Conservation (phyloP, 2,329 filamentous ascomycete genomes). For the Shiraia bambusicola region DNA sequence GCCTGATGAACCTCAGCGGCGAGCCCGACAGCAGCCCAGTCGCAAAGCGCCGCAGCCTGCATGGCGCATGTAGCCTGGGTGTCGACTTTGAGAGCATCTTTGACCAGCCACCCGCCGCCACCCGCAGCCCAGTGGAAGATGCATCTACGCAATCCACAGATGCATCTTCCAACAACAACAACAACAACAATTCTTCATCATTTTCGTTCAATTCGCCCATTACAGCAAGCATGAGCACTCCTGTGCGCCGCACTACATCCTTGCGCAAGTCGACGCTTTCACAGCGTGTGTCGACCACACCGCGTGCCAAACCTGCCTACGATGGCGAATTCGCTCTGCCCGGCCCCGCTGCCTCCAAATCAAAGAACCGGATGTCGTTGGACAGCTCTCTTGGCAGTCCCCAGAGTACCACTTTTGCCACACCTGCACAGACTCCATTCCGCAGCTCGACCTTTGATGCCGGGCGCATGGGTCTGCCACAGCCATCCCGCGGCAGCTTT, state of each 20-base stretch:
- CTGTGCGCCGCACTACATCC: constrained; percentile 61
- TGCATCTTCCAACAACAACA: no score
- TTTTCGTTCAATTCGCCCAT: constrained; percentile 43
- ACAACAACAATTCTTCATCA: constrained; percentile 24
- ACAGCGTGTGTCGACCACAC: constrained; percentile 63
- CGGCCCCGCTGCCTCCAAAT: constrained; percentile 55
- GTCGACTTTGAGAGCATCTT: constrained; percentile 72
- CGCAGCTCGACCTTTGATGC: constrained; percentile 37
- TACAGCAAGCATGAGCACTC: constrained; percentile 31
- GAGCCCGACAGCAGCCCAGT: constrained; percentile 78
- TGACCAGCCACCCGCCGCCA: constrained; percentile 53
- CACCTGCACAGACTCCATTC: constrained; percentile 66
- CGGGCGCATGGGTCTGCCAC: constrained; percentile 26
- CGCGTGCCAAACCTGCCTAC: constrained; percentile 41
- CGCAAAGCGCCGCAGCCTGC: constrained; percentile 85
- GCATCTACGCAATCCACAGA: constrained; percentile 16
- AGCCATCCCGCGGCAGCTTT: constrained; percentile 25
- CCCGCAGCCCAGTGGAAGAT: constrained; percentile 22
- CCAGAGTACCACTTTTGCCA: constrained; percentile 62
- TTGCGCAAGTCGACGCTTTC: constrained; percentile 84
- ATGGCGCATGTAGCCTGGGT: constrained; percentile 66
- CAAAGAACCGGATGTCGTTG: constrained; percentile 71
- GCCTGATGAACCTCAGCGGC: constrained; percentile 83
- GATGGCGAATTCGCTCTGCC: constrained; percentile 58
- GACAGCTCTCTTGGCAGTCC: constrained; percentile 78